phyloP scores from a whole-genome alignment of 2,329 filamentous ascomycete species.

The Penicillium fuscoglaucum region DNA sequence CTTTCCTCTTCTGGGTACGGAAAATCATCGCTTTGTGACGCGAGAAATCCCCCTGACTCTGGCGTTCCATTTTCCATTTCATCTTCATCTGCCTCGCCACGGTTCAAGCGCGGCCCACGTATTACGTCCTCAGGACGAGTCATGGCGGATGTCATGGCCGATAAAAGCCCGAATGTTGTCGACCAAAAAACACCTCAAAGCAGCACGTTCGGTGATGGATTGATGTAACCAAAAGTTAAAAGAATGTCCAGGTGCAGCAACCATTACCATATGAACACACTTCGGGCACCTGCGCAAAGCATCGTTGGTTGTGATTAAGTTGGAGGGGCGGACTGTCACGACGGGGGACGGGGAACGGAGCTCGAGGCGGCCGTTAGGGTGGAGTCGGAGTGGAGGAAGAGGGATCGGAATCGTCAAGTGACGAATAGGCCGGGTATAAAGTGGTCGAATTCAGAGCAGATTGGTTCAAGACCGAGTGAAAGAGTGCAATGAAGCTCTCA shows the following conservation, averaged over 20 bases:
- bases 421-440: background rate
- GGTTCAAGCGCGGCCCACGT: conserved; percentile 35
- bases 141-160: conserved; percentile 38
- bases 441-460: conserved; percentile 4
- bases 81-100: conserved; percentile 36
- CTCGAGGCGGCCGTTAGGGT: background rate
- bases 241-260: background rate
- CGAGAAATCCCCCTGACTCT: conserved; percentile 31
- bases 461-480: conserved; percentile 6
- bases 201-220: background rate
- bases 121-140: conserved; percentile 40
- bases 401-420: background rate
- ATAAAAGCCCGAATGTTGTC: background rate
- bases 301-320: conserved; percentile 14
- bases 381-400: background rate
- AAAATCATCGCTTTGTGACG: conserved; percentile 27
- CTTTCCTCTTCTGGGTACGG: conserved; percentile 31
- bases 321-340: conserved; percentile 8
- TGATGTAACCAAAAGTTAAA: background rate
- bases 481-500: conserved; percentile 14
- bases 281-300: conserved; percentile 11
- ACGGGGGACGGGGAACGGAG: background rate
- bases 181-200: conserved; percentile 2
- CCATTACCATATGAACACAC: conserved; percentile 13
- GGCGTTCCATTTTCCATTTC: conserved; percentile 27